Evolutionary conservation across 495 filamentous ascomycete species (phyloP).

Genomic region (Podospora tetraspora): DNA sequence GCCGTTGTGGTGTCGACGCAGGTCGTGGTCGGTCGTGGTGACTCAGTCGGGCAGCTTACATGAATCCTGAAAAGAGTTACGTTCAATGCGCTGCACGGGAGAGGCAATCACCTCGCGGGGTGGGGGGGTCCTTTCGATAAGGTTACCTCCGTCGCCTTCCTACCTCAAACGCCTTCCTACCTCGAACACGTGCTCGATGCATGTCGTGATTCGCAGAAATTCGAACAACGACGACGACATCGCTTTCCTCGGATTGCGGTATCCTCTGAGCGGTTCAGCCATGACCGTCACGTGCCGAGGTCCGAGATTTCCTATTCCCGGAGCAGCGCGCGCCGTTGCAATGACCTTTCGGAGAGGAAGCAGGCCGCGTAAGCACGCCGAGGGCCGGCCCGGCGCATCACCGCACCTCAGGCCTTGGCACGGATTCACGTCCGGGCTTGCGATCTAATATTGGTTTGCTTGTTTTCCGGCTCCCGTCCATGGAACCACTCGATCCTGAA

Average conservation of each 20-base stretch:
- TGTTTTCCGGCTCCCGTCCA: not conserved
- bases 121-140: too few relatives aligned
- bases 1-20: not conserved
- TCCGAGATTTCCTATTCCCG: too few relatives aligned
- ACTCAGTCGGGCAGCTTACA: not conserved
- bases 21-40: not conserved
- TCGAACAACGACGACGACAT: too few relatives aligned
- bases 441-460: not conserved
- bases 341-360: too few relatives aligned
- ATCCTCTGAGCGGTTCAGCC: too few relatives aligned
- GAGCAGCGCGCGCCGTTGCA: too few relatives aligned
- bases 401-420: not conserved
- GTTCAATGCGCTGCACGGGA: not conserved
- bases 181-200: too few relatives aligned
- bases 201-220: too few relatives aligned
- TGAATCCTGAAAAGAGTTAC: not conserved
- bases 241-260: too few relatives aligned
- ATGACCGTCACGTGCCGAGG: too few relatives aligned
- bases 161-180: too few relatives aligned
- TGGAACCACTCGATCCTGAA: not conserved
- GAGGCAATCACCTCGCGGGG: not conserved
- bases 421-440: not conserved
- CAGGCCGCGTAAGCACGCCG: not conserved
- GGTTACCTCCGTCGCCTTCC: too few relatives aligned
- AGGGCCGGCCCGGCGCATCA: not conserved